These are phyloP conservation scores for Bryum argenteum DNA, from an alignment of 225 moss, liverwort and hornwort genomes.

Conservation along the genomic window DNA sequence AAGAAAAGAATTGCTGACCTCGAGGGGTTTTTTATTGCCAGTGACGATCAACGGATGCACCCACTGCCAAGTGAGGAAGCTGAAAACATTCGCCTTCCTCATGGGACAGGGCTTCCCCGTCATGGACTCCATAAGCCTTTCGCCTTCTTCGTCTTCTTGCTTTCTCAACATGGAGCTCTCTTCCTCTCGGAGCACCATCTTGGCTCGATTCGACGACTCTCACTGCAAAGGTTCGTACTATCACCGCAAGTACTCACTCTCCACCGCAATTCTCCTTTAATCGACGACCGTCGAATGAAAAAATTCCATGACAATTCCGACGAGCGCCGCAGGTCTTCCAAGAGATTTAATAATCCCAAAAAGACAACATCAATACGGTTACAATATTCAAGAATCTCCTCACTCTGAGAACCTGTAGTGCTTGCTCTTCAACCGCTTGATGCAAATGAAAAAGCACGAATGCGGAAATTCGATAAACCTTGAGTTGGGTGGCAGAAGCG, in stretches of 20 bases:
- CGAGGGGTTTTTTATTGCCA: constrained; percentile 61
- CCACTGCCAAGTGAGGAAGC: constrained; percentile 71
- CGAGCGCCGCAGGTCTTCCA: too few species aligned
- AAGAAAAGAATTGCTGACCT: constrained; percentile 32
- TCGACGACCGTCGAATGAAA: neutral
- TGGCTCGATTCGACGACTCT: neutral
- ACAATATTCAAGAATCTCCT: too few species aligned
- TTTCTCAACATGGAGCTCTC: too few species aligned
- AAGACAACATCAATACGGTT: too few species aligned
- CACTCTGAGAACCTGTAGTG: too few species aligned
- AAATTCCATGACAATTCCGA: neutral
- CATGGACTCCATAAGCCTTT: neutral
- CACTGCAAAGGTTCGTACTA: too few species aligned
- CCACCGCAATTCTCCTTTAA: neutral
- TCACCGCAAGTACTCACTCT: too few species aligned
- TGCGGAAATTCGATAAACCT: too few species aligned
- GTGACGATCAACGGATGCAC: constrained; percentile 56
- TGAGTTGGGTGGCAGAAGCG: too few species aligned
- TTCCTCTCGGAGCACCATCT: constrained; percentile 6
- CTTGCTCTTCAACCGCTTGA: too few species aligned
- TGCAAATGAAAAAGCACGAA: too few species aligned
- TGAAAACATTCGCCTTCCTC: constrained; percentile 45
- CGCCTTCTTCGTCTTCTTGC: neutral
- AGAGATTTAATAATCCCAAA: too few species aligned
- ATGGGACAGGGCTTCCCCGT: constrained; percentile 70